phyloP scores from a whole-genome alignment of 139 green algal genomes.

The Chloropicon primus region DNA sequence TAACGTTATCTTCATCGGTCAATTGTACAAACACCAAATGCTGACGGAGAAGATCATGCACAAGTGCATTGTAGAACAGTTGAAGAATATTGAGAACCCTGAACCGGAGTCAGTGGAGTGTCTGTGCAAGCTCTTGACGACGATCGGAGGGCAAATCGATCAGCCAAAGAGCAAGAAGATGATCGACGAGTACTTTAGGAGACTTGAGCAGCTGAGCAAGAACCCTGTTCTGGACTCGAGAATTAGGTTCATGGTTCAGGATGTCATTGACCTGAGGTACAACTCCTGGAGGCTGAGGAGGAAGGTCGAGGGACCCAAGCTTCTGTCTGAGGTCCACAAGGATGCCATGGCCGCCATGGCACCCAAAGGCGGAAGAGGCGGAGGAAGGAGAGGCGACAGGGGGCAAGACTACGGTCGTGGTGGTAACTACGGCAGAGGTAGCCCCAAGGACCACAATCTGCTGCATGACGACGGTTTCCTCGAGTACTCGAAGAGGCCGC shows the following conservation, averaged over 20 bases:
- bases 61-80: conserved; percentile 66
- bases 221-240: conserved; percentile 50
- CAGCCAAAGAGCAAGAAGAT: conserved; percentile 28
- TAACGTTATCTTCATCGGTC: conserved; percentile 97
- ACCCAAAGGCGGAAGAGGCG: background rate
- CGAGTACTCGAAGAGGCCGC: background rate
- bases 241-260: conserved; percentile 67
- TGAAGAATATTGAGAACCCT: conserved; percentile 31
- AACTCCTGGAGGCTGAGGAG: conserved; percentile 51
- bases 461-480: background rate
- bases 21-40: conserved; percentile 90
- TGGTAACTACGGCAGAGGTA: background rate
- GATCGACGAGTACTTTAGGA: conserved; percentile 74
- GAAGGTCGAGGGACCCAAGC: conserved; percentile 81
- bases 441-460: background rate
- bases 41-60: conserved; percentile 97
- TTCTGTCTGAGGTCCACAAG: conserved; percentile 56
- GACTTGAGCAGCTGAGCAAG: conserved; percentile 43
- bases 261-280: conserved; percentile 28
- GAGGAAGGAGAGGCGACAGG: background rate
- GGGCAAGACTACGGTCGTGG: background rate
- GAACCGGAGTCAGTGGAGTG: conserved; percentile 88
- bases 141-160: conserved; percentile 37
- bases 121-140: conserved; percentile 87
- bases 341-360: conserved; percentile 20